Evolutionary conservation across 352 stramenopile species (phyloP).

Genomic region (Globisporangium paroecandrum): DNA sequence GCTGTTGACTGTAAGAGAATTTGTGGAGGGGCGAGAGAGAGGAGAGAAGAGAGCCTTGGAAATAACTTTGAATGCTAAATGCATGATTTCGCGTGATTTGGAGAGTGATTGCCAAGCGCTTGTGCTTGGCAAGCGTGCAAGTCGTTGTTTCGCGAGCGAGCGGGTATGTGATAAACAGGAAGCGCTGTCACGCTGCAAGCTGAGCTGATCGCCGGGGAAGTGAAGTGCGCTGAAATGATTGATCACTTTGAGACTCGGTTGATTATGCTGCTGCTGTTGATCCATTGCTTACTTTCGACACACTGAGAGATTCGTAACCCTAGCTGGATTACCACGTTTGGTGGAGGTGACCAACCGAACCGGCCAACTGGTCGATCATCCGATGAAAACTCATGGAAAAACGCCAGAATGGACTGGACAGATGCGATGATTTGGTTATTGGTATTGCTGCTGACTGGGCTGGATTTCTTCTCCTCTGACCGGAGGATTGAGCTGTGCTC

Average conservation of each 20-base stretch:
- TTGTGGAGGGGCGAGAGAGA: too few species aligned
- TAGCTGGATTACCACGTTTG: neutral
- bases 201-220: neutral
- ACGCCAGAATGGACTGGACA: conserved; percentile 1
- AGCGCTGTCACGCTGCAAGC: too few species aligned
- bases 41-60: too few species aligned
- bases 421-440: neutral
- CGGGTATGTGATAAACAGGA: too few species aligned
- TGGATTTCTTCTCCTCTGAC: neutral
- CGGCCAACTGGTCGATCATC: neutral
- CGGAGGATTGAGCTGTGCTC: neutral
- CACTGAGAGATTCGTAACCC: neutral
- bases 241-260: neutral
- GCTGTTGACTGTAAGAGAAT: too few species aligned
- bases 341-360: neutral
- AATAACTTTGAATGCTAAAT: too few species aligned
- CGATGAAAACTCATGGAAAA: neutral
- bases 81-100: too few species aligned
- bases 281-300: neutral
- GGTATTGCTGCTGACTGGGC: neutral
- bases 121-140: too few species aligned
- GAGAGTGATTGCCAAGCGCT: too few species aligned
- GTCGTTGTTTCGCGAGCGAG: too few species aligned
- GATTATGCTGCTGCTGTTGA: neutral
- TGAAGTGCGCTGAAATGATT: neutral